Conservation (phyloP, 805 yeast genomes). For the Saccharomycopsis sp. region DNA sequence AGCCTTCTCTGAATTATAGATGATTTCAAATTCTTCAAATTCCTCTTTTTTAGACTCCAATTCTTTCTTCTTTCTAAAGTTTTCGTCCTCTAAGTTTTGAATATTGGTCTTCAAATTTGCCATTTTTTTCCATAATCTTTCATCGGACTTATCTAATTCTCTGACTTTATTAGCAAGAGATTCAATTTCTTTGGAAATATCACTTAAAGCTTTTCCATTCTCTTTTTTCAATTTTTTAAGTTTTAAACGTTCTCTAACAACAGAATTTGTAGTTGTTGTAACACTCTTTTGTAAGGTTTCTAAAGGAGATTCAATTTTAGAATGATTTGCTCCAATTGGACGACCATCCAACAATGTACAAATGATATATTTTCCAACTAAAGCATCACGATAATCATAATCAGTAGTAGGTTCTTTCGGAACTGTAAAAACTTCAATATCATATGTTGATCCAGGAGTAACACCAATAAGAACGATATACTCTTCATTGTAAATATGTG, state of each 20-base stretch:
- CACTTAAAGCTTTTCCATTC: conserved; percentile 39
- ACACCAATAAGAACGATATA: conserved; percentile 53
- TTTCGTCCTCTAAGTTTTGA: conserved; percentile 9
- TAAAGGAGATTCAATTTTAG: conserved; percentile 36
- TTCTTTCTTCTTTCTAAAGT: conserved; percentile 3
- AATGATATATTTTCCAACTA: conserved; percentile 13
- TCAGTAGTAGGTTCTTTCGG: conserved; percentile 19
- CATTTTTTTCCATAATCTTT: conserved; percentile 41
- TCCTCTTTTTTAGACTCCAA: background rate
- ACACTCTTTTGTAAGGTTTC: conserved; percentile 57
- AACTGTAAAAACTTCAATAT: conserved; percentile 36
- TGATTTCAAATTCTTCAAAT: background rate
- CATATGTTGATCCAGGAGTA: conserved; percentile 55
- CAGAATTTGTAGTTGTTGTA: conserved; percentile 49
- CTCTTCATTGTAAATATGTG: conserved; percentile 30
- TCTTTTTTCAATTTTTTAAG: conserved; percentile 50
- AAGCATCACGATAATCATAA: conserved; percentile 15
- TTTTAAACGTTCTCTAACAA: conserved; percentile 46
- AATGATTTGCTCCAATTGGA: background rate
- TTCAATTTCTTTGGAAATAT: conserved; percentile 49
- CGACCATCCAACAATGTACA: conserved; percentile 5
- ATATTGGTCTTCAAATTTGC: conserved; percentile 35
- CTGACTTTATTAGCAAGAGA: conserved; percentile 35
- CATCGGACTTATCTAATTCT: conserved; percentile 44
- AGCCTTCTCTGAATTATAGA: background rate